phyloP scores from a whole-genome alignment of 106 monocot species.

The Platanthera guangdongensis region DNA sequence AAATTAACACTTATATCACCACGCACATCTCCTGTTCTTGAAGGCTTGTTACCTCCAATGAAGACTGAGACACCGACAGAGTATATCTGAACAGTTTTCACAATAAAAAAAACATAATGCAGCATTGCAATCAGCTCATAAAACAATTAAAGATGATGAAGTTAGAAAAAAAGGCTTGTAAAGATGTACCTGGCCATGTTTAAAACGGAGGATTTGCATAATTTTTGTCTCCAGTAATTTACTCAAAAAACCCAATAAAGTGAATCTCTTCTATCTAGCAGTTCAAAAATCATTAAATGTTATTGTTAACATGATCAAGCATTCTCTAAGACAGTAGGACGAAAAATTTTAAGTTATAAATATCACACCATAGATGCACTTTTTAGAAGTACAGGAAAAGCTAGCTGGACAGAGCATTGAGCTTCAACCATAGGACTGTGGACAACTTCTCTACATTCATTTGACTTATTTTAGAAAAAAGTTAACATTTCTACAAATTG shows the following conservation, averaged over 20 bases:
- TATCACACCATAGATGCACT: conserved; percentile 60
- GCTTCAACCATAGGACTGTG: conserved; percentile 99
- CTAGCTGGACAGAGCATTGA: conserved; percentile 94
- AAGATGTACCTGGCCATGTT: conserved; percentile 87
- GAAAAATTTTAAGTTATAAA: no score
- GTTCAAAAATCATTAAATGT: conserved; percentile 4
- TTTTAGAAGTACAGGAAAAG: conserved; percentile 88
- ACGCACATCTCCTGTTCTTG: conserved; percentile 86
- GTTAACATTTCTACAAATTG: not conserved
- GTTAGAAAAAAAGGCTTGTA: not conserved
- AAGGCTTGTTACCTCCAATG: conserved; percentile 97
- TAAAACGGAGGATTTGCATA: conserved; percentile 95
- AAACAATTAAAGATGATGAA: not conserved
- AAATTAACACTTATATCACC: conserved; percentile 96
- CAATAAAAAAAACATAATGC: not conserved
- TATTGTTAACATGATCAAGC: not conserved
- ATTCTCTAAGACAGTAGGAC: not conserved
- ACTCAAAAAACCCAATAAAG: conserved; percentile 86
- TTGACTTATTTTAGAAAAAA: conserved; percentile 1
- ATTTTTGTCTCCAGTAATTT: conserved; percentile 96
- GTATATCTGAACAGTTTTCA: conserved; percentile 56
- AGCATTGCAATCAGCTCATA: not conserved
- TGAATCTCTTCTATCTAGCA: conserved; percentile 93
- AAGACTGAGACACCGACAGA: conserved; percentile 93
- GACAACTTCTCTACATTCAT: conserved; percentile 68